A percentile compares a stretch with the other conserved stretches of the same genome.
These are phyloP conservation scores for Blastocystis sp. DNA, from an alignment of 352 stramenopile genomes.

Conservation along the genomic window DNA sequence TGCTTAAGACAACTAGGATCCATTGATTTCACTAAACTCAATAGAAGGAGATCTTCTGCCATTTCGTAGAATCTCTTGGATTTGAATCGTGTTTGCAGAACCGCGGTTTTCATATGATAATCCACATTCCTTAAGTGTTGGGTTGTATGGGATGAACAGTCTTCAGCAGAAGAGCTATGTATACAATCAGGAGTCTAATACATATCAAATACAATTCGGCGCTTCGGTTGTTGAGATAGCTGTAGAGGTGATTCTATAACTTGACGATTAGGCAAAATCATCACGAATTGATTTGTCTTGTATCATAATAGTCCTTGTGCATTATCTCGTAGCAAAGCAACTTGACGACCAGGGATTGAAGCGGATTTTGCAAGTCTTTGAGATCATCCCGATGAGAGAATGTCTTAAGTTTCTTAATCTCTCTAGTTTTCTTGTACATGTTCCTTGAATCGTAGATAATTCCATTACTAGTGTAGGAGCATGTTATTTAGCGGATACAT, in stretches of 20 bases:
- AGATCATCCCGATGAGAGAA: conserved; percentile 19
- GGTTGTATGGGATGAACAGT: neutral
- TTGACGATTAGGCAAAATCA: conserved; percentile 25
- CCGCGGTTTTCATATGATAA: neutral
- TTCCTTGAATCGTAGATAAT: neutral
- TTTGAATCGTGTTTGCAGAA: neutral
- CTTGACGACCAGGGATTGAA: conserved; percentile 17
- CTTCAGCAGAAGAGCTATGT: neutral
- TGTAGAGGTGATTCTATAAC: neutral
- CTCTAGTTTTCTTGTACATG: neutral
- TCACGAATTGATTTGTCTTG: conserved; percentile 5
- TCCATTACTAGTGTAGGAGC: neutral
- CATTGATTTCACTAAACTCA: neutral
- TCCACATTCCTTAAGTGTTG: neutral
- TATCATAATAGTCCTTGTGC: neutral
- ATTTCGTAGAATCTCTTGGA: neutral
- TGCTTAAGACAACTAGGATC: too few species aligned
- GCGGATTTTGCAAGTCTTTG: conserved; percentile 15
- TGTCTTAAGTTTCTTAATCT: neutral
- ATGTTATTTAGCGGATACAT: neutral
- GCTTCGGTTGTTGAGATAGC: neutral
- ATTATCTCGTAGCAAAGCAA: neutral
- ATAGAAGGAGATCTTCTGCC: neutral
- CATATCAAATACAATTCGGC: neutral
- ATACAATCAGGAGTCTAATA: neutral